Base-by-base conservation (phyloP, 2,329 filamentous ascomycete genomes). In the Ceratocystis papillata region DNA sequence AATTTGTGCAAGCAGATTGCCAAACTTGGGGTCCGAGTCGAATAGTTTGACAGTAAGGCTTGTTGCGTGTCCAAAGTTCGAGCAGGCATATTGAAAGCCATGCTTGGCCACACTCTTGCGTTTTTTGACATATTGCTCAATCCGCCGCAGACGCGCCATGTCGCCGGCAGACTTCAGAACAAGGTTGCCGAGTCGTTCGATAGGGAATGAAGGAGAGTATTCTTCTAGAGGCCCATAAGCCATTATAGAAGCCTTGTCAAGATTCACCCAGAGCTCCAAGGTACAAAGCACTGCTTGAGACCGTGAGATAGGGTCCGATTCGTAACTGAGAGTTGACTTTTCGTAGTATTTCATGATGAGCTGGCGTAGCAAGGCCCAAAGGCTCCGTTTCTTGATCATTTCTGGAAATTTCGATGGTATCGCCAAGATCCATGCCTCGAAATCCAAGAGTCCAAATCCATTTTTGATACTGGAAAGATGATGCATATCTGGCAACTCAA, bases 241-340 rank as follows among this genome's bases (percentile, higher is more conserved):
- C 1, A 65, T 15, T 1, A 76, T 73, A 0, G 79, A 78, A 1
- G 75, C 74, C 63, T 74, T 79, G 68, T 87, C 84, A 41, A 79
- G 78, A 0, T 80, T 80, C 6, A 82, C 71, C 85, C 84, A 87
- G 0, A 87, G 71, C 65, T 86, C 82, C 2, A 84, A 69, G 0
- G 81, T 69, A 0, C 79, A 82, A 0, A 87, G 75, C 2, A 84
- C 66, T 79, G 85, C 84, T 3, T 78, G 68, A 0, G 85, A 87
- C 0, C 75, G 70, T 0, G 72, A 73, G 67, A 81, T 77, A 0
- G 83, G 79, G 1, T 78, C 76, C 0, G 63, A 68, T 0, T 64
- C 1, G 55, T 84, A 84, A 0, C 44, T 7, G 0, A 1, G 0
- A 0, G 33, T 50, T 0, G 76, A 76, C 2, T 25, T 2, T 0